Base-by-base conservation (phyloP, 1,139 yeast genomes). In the Hansenula lynferdii region DNA sequence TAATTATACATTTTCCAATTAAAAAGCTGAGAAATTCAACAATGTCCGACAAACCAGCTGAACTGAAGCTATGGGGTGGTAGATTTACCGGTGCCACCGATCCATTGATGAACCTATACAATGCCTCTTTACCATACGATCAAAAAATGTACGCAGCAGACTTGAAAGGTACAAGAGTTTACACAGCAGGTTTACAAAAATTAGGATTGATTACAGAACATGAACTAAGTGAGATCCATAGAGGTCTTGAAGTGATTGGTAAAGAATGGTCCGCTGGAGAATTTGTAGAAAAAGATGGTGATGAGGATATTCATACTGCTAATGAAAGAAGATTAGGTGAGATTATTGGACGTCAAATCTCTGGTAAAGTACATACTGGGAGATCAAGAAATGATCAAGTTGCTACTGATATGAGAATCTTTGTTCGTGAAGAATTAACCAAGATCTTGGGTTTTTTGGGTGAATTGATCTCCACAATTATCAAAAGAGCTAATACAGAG, bases 361-460 rank as follows among this genome's bases (percentile, higher is more conserved):
- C 97, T 30, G 99, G 99, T 36, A 92, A 92, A 58, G 97, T 92
- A 24, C 99, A 92, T 62, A 92, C 99, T 16, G 99, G 99, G 45
- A 79, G 99, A 60, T 86, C 96, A 35, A 82, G 99, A 72, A 92
- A 92, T 58, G 99, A 92, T 63, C 99, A 92, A 69, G 97, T 90
- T 40, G 98, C 97, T 31, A 92, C 97, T 16, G 98, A 92, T 59
- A 86, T 92, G 96, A 77, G 99, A 63, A 77, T 92, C 31, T 92
- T 77, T 55, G 97, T 92, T 39, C 81, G 97, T 54, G 94, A 83
- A 50, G 76, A 80, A 49, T 67, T 92, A 49, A 71, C 66, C 11
- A 73, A 75, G 52, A 61, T 89, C 43, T 68, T 79, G n/a, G 68
- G 65, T 22, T 71, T 75, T 43, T 67, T 92, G 56, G 70, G 69